Evolutionary conservation across 768 basidiomycete species (phyloP), one percentile per base, ranked within the genome.

Genomic region (Nevesoporus exiguus): DNA sequence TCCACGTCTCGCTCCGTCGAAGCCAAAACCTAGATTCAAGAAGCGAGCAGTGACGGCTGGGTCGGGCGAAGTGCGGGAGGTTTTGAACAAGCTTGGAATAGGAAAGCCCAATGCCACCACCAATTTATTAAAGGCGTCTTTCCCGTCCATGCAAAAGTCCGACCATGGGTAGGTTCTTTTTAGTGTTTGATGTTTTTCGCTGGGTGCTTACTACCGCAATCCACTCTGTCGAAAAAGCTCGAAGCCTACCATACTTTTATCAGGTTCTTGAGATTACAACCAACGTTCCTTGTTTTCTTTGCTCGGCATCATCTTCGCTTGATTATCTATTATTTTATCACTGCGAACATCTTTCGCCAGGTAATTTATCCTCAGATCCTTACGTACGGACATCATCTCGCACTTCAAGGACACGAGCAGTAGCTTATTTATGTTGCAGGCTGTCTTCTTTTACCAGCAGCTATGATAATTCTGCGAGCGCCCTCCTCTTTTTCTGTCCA

Each of bases 401-500:
- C 50, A 51, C 21, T 22, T 21, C 40, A 50, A 49, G 43, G 50
- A 65, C 52, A 45, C 37, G 45, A 56, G 39, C 9, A 52, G 14
- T 61, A 57, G 46, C 27, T 58, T 61, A 42, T 57, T 53, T 55
- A 71, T 63, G 54, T 60, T 39, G 46, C 30, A 46, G 42, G 21
- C 30, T 62, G 64, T 47, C 61, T 70, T 45, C 58, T 61, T 58
- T 74, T 73, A 34, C 70, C 68, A 1, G 67, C 66, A 36, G 75
- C 66, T 52, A 84, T 70, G 36, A 85, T 80, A 63, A 80, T 79
- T 52, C 84, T 73, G 59, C 80, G 75, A 33, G 90, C 83, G 61
- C 90, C 86, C 65, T 94, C 93, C 63, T 93, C 90, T 52, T 88
- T 77, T 59, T 91, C 84, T 4, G 88, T 80, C 89, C 93, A 97